Evolutionary conservation across 2,329 filamentous ascomycete genomes (phyloP).

Genomic region (Chlorencoelia australis): DNA sequence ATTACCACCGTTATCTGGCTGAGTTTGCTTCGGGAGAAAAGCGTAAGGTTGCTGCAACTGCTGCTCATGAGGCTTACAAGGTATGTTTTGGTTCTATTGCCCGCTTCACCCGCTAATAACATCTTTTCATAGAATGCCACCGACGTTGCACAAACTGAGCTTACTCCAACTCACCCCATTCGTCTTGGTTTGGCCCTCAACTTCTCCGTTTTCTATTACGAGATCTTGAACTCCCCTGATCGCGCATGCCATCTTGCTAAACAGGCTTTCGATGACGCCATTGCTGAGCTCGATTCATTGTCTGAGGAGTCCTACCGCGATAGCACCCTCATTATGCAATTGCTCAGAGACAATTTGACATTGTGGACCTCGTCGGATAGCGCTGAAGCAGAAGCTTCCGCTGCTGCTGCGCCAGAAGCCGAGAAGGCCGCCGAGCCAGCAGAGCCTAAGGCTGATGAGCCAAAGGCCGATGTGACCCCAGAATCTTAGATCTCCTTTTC

Average conservation of each 20-base stretch:
- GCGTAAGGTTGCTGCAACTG: constrained; percentile 78
- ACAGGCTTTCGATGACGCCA: constrained; percentile 97
- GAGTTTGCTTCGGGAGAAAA: constrained; percentile 91
- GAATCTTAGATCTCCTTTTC: constrained; percentile 42
- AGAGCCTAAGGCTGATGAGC: constrained; percentile 30
- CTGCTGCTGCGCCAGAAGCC: constrained; percentile 55
- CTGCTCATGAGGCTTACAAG: constrained; percentile 95
- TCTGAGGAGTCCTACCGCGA: constrained; percentile 98
- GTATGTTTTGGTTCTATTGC: constrained; percentile 36
- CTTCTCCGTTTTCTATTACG: constrained; percentile 99
- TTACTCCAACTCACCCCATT: constrained; percentile 95
- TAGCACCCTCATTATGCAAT: constrained; percentile 98
- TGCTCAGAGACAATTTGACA: constrained; percentile 94
- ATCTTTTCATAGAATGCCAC: constrained; percentile 64
- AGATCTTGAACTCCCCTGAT: constrained; percentile 97
- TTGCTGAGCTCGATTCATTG: constrained; percentile 91
- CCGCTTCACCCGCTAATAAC: constrained; percentile 7
- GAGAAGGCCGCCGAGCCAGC: constrained; percentile 39
- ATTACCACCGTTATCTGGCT: constrained; percentile 91
- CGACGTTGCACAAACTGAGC: constrained; percentile 95
- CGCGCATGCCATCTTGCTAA: constrained; percentile 97
- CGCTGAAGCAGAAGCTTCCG: constrained; percentile 58
- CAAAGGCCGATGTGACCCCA: constrained; percentile 28
- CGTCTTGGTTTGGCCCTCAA: constrained; percentile 94
- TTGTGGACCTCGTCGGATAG: constrained; percentile 95